Evolutionary conservation across 805 yeast genomes (phyloP).

Genomic region (Starmerella sp.): DNA sequence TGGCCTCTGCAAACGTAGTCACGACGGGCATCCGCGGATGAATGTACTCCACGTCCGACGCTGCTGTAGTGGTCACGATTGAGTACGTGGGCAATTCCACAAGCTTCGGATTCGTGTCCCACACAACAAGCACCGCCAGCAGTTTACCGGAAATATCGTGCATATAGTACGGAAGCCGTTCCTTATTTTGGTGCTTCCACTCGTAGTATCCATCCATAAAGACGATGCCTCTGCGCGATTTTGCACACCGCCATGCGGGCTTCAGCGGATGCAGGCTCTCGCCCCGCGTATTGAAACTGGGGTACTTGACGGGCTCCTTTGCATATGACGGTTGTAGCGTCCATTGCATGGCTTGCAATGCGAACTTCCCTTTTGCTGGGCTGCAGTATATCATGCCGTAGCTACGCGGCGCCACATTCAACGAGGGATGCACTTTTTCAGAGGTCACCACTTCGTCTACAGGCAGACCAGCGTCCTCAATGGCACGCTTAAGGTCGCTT

Average conservation of each 20-base stretch:
- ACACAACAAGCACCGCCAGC: slow-evolving; percentile 58
- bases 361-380: neutral
- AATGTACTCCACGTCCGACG: slow-evolving; percentile 49
- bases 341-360: slow-evolving; percentile 48
- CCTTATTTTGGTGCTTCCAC: slow-evolving; percentile 42
- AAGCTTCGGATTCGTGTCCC: slow-evolving; percentile 23
- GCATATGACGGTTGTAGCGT: slow-evolving; percentile 52
- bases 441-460: neutral
- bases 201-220: slow-evolving; percentile 81
- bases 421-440: slow-evolving; percentile 1
- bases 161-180: slow-evolving; percentile 56
- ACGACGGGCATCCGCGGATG: slow-evolving; percentile 73
- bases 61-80: slow-evolving; percentile 64
- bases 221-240: slow-evolving; percentile 53
- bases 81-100: slow-evolving; percentile 38
- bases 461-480: slow-evolving; percentile 7
- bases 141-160: slow-evolving; percentile 42
- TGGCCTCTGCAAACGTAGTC: slow-evolving; percentile 37
- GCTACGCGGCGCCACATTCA: slow-evolving; percentile 18
- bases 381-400: slow-evolving; percentile 3
- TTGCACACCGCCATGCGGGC: slow-evolving; percentile 47
- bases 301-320: slow-evolving; percentile 18
- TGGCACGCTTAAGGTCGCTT: neutral
- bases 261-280: slow-evolving; percentile 45
- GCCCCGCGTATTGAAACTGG: slow-evolving; percentile 55